Evolutionary conservation across 2,329 filamentous ascomycete genomes (phyloP).

Genomic region (Phialophora expanda): DNA sequence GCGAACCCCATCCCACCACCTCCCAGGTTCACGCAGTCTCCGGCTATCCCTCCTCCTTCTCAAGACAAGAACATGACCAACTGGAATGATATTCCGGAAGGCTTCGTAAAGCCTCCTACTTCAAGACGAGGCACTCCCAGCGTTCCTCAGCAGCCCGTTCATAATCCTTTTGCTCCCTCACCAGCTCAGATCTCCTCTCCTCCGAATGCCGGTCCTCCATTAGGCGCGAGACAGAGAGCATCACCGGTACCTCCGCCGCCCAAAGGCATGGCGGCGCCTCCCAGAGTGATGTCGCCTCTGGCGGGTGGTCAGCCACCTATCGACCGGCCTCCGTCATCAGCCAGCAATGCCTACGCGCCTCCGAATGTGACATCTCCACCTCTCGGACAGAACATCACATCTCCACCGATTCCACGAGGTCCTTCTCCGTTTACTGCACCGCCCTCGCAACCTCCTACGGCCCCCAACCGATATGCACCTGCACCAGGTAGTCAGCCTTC

Average conservation of each 20-base stretch:
- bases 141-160: constrained; percentile 64
- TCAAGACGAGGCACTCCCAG: constrained; percentile 76
- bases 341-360: constrained; percentile 69
- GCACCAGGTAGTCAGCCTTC: constrained; percentile 64
- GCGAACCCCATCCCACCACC: constrained; percentile 61
- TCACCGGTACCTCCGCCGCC: constrained; percentile 78
- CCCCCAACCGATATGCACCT: constrained; percentile 76
- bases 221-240: constrained; percentile 63
- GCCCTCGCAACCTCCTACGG: constrained; percentile 68
- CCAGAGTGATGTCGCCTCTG: constrained; percentile 73
- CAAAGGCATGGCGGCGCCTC: constrained; percentile 73
- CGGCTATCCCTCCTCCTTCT: constrained; percentile 68
- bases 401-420: constrained; percentile 71
- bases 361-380: constrained; percentile 54
- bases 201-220: constrained; percentile 65
- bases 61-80: constrained; percentile 73
- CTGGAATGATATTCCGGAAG: constrained; percentile 95
- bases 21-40: constrained; percentile 70
- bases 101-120: constrained; percentile 72
- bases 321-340: constrained; percentile 60
- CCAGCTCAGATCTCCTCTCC: constrained; percentile 64
- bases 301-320: constrained; percentile 58
- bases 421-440: constrained; percentile 87
- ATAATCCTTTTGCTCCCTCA: constrained; percentile 67
- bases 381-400: constrained; percentile 49